phyloP scores from a whole-genome alignment of 164 flowering plant species.

The Magnolia officinalis region DNA sequence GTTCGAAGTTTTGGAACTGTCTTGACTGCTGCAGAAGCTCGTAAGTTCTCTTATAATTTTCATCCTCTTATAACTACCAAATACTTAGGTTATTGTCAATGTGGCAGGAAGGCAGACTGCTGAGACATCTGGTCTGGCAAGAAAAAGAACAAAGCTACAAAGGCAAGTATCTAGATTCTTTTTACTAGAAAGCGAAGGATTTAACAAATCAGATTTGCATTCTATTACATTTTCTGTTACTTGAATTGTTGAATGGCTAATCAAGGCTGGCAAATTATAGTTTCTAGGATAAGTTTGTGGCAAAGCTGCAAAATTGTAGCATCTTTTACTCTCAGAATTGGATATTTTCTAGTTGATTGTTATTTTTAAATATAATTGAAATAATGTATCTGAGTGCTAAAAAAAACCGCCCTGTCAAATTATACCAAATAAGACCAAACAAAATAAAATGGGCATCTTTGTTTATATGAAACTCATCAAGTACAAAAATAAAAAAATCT shows the following conservation, averaged over 20 bases:
- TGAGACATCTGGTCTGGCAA: slow-evolving; percentile 30
- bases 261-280: not conserved
- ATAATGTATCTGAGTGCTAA: no score
- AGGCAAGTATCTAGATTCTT: slow-evolving; percentile 36
- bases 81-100: slow-evolving; percentile 7
- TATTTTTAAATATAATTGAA: no score
- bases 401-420: no score
- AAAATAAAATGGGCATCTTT: no score
- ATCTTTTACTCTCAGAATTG: not conserved
- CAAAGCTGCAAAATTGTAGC: not conserved
- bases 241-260: no score
- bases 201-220: not conserved
- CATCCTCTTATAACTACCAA: not conserved
- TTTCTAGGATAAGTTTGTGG: not conserved
- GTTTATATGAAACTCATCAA: no score
- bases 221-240: not conserved
- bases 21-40: slow-evolving; percentile 43
- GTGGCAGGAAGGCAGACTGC: slow-evolving; percentile 43
- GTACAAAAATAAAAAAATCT: no score
- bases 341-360: not conserved
- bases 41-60: slow-evolving; percentile 32
- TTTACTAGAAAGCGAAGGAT: not conserved
- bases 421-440: no score
- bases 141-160: slow-evolving; percentile 48
- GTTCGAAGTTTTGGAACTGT: slow-evolving; percentile 82